Evolutionary conservation across 148 eudicot species (phyloP).

Genomic region (Rhododendron ovatum): DNA sequence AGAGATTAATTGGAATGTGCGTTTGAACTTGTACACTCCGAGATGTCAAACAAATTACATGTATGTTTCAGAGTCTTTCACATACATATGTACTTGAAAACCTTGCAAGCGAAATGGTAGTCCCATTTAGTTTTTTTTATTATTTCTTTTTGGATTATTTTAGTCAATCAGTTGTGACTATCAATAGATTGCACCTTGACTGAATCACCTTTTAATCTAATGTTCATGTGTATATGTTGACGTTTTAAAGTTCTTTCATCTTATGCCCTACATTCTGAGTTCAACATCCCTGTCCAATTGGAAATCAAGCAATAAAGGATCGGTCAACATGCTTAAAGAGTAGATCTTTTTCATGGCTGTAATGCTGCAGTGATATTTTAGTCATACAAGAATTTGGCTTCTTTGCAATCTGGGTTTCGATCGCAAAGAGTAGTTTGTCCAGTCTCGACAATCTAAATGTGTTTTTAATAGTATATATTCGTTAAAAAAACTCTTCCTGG

Average conservation of each 20-base stretch:
- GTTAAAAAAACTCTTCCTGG: not conserved
- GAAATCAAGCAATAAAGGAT: not conserved
- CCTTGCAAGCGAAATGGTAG: not conserved
- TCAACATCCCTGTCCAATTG: not conserved
- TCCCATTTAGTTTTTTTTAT: not conserved
- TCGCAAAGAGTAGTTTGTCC: not conserved
- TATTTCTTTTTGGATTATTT: no score
- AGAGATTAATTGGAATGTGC: no score
- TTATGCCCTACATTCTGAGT: not conserved
- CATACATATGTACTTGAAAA: not conserved
- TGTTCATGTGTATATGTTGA: not conserved
- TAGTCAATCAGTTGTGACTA: not conserved
- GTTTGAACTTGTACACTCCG: no score
- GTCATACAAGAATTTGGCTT: not conserved
- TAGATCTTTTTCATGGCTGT: not conserved
- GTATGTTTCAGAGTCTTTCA: not conserved
- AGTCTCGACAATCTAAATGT: not conserved
- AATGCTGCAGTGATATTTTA: not conserved
- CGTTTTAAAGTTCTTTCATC: not conserved
- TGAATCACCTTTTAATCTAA: not conserved
- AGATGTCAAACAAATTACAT: not conserved
- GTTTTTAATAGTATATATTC: not conserved
- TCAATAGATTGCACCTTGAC: no score
- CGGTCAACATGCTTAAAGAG: not conserved
- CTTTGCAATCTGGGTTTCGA: not conserved